These are phyloP conservation scores for Pythium aristosporum DNA, from an alignment of 352 stramenopile species.

Conservation along the genomic window DNA sequence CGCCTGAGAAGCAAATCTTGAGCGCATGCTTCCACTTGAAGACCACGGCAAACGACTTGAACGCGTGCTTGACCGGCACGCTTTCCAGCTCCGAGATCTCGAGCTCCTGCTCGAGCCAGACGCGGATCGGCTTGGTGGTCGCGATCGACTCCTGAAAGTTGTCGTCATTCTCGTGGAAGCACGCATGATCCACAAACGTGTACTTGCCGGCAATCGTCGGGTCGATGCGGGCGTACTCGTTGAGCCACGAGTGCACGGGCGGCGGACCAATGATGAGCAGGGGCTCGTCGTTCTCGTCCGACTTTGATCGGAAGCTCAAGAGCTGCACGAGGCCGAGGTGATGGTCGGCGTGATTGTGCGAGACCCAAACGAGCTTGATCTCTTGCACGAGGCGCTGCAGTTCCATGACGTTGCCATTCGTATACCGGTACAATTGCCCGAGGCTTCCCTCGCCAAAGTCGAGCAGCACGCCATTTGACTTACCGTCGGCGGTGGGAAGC, in stretches of 20 bases:
- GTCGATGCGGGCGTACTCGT: slow-evolving; percentile 89
- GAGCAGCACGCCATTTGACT: slow-evolving; percentile 83
- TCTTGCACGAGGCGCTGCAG: slow-evolving; percentile 57
- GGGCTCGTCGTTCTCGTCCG: slow-evolving; percentile 30
- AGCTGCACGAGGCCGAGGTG: slow-evolving; percentile 94
- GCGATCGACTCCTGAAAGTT: slow-evolving; percentile 35
- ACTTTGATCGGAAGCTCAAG: slow-evolving; percentile 62
- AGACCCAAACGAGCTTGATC: slow-evolving; percentile 95
- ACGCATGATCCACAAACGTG: slow-evolving; percentile 89
- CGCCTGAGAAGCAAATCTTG: slow-evolving; percentile 93
- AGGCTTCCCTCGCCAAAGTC: slow-evolving; percentile 97
- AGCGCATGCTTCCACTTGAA: slow-evolving; percentile 61
- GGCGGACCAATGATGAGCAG: slow-evolving; percentile 93
- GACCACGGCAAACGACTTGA: slow-evolving; percentile 90
- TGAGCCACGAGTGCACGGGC: slow-evolving; percentile 87
- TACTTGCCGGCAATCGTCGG: slow-evolving; percentile 78
- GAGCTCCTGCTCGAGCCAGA: slow-evolving; percentile 41
- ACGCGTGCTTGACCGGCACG: slow-evolving; percentile 88
- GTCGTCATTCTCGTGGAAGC: slow-evolving; percentile 62
- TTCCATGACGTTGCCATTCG: slow-evolving; percentile 36
- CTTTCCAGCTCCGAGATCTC: slow-evolving; percentile 55
- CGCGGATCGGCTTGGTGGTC: slow-evolving; percentile 36
- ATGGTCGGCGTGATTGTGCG: slow-evolving; percentile 97
- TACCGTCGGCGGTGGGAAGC: slow-evolving; percentile 27
- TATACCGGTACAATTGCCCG: slow-evolving; percentile 87